These are phyloP conservation scores for Lasiodiplodia gonubiensis DNA, from an alignment of 2,329 filamentous ascomycete species.

Conservation along the genomic window DNA sequence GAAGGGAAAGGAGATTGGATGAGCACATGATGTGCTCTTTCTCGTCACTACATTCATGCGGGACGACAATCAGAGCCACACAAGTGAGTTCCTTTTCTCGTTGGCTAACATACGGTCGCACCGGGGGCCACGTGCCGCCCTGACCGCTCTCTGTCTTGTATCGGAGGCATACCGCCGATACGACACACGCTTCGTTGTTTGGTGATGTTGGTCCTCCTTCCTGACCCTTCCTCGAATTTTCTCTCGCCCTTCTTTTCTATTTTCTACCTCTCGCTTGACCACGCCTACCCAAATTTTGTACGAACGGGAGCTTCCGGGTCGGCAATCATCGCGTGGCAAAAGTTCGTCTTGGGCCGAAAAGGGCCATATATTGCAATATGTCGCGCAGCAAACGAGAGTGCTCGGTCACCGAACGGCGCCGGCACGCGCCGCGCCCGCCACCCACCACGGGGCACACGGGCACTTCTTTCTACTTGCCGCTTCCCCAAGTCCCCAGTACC, in stretches of 20 bases:
- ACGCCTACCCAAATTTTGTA: not conserved
- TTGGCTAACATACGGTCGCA: slow-evolving; percentile 1
- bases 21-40: not conserved
- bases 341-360: not conserved
- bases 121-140: slow-evolving; percentile 5
- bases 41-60: slow-evolving; percentile 13
- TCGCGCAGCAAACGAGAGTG: slow-evolving; percentile 1
- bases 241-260: not conserved
- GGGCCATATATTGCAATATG: not conserved
- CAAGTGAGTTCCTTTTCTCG: not conserved
- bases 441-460: not conserved
- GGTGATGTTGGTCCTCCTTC: not conserved
- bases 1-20: slow-evolving; percentile 8
- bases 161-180: slow-evolving; percentile 4
- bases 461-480: not conserved
- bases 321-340: not conserved
- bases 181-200: not conserved
- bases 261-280: not conserved
- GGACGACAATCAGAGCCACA: not conserved
- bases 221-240: not conserved
- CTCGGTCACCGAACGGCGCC: slow-evolving; percentile 1
- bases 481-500: slow-evolving; percentile 11
- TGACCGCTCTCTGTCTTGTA: not conserved
- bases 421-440: slow-evolving; percentile 5
- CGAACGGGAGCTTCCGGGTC: slow-evolving; percentile 9